Evolutionary conservation across 129 eudicot genomes (phyloP), one percentile per base, ranked within the genome.

Genomic region (Arctium lappa): DNA sequence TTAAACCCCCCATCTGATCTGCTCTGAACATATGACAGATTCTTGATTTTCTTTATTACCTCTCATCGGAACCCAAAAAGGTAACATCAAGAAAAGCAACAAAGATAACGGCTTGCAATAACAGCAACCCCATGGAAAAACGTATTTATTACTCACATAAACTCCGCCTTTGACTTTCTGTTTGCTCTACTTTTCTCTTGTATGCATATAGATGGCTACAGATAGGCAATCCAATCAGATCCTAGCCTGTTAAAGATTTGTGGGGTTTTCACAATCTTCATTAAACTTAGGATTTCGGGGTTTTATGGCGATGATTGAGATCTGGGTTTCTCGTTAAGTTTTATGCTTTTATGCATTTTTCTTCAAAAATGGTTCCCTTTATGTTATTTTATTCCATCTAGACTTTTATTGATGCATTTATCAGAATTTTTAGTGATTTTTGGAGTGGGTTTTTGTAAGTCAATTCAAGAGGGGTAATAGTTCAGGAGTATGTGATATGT

Each of bases 61-160:
- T 39, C 18, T 84, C 80, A 84, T 79, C 87, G 66, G 65, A 77
- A 83, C 86, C 74, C 82, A 77, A 8, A 84, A 79, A 84, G 84
- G 87, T 79, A 79, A 84, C 82, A 62, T 73, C 80, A 79, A 79
- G 53, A 78, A 82, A 72, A 82, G 39, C 86, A 46, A 70, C 6
- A 83, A 84, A 84, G 80, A 66, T 79, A 69, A 44, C 80, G 44
- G 42, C 71, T 79, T 83, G 60, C 44, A 27, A 42, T 78, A 42
- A 63, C 34, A 73, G 5, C 76, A 84, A 34, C 56, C 76, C 75
- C 73, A 73, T 73, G 73, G 33, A 34, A 36, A 40, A 73, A 65
- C 76, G 87, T 65, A 79, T 84, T 73, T 72, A 78, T 29, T 72
- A 78, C 82, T 79, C 75, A 12, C 29, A 77, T 2, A 30, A 77